Conservation (phyloP, 345 rosid species). For the Firmiana major region DNA sequence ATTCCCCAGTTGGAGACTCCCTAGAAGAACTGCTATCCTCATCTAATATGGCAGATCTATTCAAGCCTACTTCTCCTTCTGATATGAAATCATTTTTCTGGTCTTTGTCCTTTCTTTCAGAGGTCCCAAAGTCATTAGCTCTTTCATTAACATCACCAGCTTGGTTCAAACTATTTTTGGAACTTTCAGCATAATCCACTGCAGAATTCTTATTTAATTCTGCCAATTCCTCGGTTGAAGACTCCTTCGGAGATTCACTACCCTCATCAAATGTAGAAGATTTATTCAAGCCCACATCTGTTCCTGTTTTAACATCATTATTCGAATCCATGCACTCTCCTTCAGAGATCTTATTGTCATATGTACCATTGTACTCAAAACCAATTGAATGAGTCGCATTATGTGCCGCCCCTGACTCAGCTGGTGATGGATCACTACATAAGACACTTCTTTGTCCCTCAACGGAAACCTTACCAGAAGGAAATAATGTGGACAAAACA, state of each 20-base stretch:
- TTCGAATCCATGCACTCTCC: slow-evolving; percentile 23
- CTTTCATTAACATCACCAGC: slow-evolving; percentile 26
- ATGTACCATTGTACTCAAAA: slow-evolving; percentile 24
- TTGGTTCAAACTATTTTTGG: slow-evolving; percentile 24
- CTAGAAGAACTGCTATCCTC: slow-evolving; percentile 12
- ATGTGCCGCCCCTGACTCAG: slow-evolving; percentile 13
- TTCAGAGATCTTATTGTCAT: slow-evolving; percentile 19
- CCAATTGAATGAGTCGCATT: slow-evolving; percentile 20
- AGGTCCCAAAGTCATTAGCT: slow-evolving; percentile 9
- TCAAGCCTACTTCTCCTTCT: slow-evolving; percentile 14
- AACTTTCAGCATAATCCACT: slow-evolving; percentile 8
- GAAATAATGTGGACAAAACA: slow-evolving; percentile 41
- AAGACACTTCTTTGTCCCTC: slow-evolving; percentile 25
- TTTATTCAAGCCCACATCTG: slow-evolving; percentile 13
- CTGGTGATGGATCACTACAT: slow-evolving; percentile 14
- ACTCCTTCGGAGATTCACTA: slow-evolving; percentile 8
- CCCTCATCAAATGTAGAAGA: slow-evolving; percentile 23
- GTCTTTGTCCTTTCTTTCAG: slow-evolving; percentile 19
- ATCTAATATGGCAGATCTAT: slow-evolving; percentile 20
- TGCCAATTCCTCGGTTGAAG: slow-evolving; percentile 16
- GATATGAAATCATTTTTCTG: slow-evolving; percentile 20
- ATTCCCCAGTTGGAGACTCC: slow-evolving; percentile 20
- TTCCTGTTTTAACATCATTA: slow-evolving; percentile 22
- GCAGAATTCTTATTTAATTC: slow-evolving; percentile 14
- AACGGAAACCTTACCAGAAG: slow-evolving; percentile 35